Percentiles rank a stretch among this genome's conserved stretches.
These are phyloP conservation scores for Hypomyces perniciosus DNA, from an alignment of 2,329 filamentous ascomycete species.

Conservation along the genomic window DNA sequence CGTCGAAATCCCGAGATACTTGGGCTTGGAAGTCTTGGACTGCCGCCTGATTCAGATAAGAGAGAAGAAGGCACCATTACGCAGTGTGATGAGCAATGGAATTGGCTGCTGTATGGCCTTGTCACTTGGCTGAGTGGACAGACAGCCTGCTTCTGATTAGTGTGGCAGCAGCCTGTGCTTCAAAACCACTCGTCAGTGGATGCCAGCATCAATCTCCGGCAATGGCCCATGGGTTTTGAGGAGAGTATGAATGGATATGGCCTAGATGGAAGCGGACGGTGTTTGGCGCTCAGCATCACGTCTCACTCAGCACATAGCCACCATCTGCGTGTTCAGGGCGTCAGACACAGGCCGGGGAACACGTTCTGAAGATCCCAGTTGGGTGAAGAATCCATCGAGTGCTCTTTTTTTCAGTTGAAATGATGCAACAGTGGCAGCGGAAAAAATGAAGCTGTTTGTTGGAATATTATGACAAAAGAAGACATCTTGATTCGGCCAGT, in stretches of 20 bases:
- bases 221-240: no score
- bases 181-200: not conserved
- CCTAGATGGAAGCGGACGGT: no score
- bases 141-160: not conserved
- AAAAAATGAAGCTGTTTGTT: not conserved
- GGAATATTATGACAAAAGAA: not conserved
- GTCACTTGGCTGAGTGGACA: not conserved
- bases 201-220: not conserved
- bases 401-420: no score
- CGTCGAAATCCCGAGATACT: not conserved
- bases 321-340: no score
- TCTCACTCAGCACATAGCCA: no score
- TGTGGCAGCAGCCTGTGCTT: not conserved
- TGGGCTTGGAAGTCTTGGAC: not conserved
- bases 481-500: not conserved
- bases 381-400: no score
- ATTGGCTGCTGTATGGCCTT: not conserved
- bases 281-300: no score
- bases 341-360: no score
- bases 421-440: no score
- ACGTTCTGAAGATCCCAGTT: no score
- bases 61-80: not conserved
- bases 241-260: no score
- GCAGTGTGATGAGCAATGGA: constrained; percentile 10
- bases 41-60: constrained; percentile 3